Percentiles rank a stretch among this genome's conserved stretches.
These are phyloP conservation scores for Verticillium zaregamsianum DNA, from an alignment of 2,329 filamentous ascomycete genomes.

Conservation along the genomic window DNA sequence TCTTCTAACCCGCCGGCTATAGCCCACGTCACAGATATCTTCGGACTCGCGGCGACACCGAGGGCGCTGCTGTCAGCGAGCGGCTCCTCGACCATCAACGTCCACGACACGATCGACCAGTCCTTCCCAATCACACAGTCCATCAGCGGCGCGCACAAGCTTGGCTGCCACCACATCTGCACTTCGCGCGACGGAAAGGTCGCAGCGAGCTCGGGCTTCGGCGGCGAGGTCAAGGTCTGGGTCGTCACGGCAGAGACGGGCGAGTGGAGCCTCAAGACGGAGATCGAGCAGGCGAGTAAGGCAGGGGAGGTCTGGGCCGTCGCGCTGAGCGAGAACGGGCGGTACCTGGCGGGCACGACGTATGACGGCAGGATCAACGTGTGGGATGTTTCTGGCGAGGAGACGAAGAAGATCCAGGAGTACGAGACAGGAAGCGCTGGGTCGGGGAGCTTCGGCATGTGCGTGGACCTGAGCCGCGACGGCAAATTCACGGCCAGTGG, in stretches of 20 bases:
- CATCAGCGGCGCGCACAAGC: constrained; percentile 73
- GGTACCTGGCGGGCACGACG: constrained; percentile 80
- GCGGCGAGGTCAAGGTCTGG: constrained; percentile 86
- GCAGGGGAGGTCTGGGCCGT: constrained; percentile 82
- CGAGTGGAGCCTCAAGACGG: constrained; percentile 47
- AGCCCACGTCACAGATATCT: constrained; percentile 85
- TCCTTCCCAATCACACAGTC: constrained; percentile 77
- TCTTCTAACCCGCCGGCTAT: constrained; percentile 1
- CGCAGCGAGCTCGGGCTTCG: constrained; percentile 83
- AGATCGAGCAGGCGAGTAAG: constrained; percentile 44
- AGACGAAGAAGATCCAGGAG: constrained; percentile 65
- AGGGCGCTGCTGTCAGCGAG: constrained; percentile 76
- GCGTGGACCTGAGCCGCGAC: constrained; percentile 75
- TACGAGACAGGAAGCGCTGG: constrained; percentile 71
- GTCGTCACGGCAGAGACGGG: constrained; percentile 50
- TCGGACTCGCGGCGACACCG: constrained; percentile 72
- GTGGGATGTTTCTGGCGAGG: constrained; percentile 64
- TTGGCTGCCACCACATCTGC: constrained; percentile 88
- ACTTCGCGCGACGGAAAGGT: constrained; percentile 64
- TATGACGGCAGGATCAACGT: constrained; percentile 86
- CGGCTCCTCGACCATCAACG: constrained; percentile 74
- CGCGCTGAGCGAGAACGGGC: constrained; percentile 77
- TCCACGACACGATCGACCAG: constrained; percentile 70
- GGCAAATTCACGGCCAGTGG: constrained; percentile 86
- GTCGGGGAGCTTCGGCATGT: constrained; percentile 86